phyloP scores from a whole-genome alignment of 495 filamentous ascomycete genomes.

The Elasticomyces elasticus region DNA sequence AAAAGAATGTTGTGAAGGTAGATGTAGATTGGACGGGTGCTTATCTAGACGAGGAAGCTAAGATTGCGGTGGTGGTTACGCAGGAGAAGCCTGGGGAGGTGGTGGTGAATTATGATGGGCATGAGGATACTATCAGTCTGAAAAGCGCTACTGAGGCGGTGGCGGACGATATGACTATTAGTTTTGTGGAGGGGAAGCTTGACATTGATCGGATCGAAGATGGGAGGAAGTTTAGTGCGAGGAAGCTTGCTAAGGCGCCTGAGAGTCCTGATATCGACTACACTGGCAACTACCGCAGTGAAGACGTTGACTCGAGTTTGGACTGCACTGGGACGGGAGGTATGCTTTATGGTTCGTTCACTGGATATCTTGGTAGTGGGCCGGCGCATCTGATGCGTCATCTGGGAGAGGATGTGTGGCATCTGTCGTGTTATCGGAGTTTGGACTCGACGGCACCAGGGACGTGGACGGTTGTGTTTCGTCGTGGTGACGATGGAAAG shows the following conservation, averaged over 20 bases:
- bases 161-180: background rate
- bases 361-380: slow-evolving; percentile 13
- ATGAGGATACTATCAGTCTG: background rate
- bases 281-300: slow-evolving; percentile 6
- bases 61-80: background rate
- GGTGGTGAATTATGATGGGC: background rate
- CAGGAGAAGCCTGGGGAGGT: background rate
- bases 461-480: slow-evolving; percentile 16
- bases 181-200: slow-evolving; percentile 5
- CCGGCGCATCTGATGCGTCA: slow-evolving; percentile 6
- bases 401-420: slow-evolving; percentile 6
- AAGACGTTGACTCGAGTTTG: slow-evolving; percentile 5
- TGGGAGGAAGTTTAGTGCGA: background rate
- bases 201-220: background rate
- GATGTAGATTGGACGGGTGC: slow-evolving; percentile 3
- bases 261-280: background rate
- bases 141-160: background rate
- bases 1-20: background rate
- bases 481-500: background rate
- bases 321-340: slow-evolving; percentile 1
- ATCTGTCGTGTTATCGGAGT: background rate
- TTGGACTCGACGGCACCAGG: slow-evolving; percentile 11
- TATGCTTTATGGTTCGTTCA: slow-evolving; percentile 11
- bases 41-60: slow-evolving; percentile 7
- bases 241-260: background rate